Conservation (phyloP, 495 filamentous ascomycete genomes). For the Oidiodendron maius region DNA sequence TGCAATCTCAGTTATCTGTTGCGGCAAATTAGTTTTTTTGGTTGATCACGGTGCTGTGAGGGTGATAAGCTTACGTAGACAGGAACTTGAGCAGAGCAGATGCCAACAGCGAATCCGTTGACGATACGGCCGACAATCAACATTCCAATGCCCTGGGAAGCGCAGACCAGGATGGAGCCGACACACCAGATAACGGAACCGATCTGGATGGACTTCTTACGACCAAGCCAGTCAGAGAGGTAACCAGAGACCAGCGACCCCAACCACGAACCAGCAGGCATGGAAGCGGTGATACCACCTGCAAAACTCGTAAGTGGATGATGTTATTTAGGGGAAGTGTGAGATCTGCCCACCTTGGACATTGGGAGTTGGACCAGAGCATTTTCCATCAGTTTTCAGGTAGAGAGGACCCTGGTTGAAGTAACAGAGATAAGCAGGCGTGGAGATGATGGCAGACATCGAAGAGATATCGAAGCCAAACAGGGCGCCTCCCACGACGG, state of each 20-base stretch:
- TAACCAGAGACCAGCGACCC: conserved; percentile 63
- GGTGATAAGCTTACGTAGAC: conserved; percentile 45
- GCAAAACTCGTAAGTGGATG: conserved; percentile 25
- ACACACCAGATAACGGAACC: conserved; percentile 56
- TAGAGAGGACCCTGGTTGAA: conserved; percentile 46
- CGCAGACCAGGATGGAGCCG: conserved; percentile 65
- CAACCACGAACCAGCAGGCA: conserved; percentile 73
- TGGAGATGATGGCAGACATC: conserved; percentile 71
- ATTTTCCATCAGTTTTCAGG: conserved; percentile 28
- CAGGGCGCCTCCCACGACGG: conserved; percentile 71
- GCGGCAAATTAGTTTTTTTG: not conserved
- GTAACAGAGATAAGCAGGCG: conserved; percentile 54
- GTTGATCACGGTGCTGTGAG: not conserved
- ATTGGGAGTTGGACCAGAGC: conserved; percentile 28
- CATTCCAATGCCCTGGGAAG: conserved; percentile 69
- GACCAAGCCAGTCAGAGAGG: conserved; percentile 60
- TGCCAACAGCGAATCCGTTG: conserved; percentile 71
- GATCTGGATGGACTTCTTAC: conserved; percentile 60
- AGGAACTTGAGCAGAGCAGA: conserved; percentile 74
- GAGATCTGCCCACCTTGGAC: conserved; percentile 9
- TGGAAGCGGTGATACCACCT: conserved; percentile 61
- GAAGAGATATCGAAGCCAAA: conserved; percentile 82
- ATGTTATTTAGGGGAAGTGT: conserved; percentile 24
- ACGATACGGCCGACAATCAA: conserved; percentile 68
- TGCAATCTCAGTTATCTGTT: conserved; percentile 58